Evolutionary conservation across 148 eudicot species (phyloP).

Genomic region (Selenicereus undatus): DNA sequence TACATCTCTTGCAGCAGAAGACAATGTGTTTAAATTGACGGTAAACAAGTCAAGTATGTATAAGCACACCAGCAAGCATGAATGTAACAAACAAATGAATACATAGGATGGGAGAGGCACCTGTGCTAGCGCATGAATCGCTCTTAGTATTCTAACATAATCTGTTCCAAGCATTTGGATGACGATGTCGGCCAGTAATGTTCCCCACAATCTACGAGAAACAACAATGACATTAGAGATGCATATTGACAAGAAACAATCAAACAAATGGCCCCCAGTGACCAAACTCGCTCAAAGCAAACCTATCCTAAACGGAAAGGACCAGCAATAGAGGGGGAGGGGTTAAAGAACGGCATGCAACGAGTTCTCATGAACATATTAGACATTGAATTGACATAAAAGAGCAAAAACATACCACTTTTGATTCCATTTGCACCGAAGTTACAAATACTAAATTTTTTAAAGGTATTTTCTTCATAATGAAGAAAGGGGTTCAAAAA

Average conservation of each 20-base stretch:
- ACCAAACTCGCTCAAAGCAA: too few species aligned
- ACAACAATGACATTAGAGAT: neutral
- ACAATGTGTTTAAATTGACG: neutral
- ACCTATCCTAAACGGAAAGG: too few species aligned
- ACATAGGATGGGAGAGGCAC: conserved; percentile 29
- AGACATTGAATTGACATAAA: too few species aligned
- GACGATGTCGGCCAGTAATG: conserved; percentile 81
- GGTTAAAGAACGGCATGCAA: too few species aligned
- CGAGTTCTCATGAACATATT: too few species aligned
- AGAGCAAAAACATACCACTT: too few species aligned
- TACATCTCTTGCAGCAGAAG: neutral
- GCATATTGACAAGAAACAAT: neutral
- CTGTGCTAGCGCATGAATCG: conserved; percentile 92
- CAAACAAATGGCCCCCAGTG: neutral
- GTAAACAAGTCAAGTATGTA: neutral
- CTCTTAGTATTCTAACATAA: conserved; percentile 87
- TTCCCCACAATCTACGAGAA: conserved; percentile 78
- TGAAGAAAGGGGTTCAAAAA: too few species aligned
- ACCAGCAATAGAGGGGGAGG: too few species aligned
- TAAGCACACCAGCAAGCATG: neutral
- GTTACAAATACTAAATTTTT: too few species aligned
- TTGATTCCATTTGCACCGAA: too few species aligned
- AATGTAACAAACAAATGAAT: neutral
- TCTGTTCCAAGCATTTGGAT: conserved; percentile 98
- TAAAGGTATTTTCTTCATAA: too few species aligned